Evolutionary conservation across 139 green algal species (phyloP).

Genomic region (Deuterostichococcus epilithicus): DNA sequence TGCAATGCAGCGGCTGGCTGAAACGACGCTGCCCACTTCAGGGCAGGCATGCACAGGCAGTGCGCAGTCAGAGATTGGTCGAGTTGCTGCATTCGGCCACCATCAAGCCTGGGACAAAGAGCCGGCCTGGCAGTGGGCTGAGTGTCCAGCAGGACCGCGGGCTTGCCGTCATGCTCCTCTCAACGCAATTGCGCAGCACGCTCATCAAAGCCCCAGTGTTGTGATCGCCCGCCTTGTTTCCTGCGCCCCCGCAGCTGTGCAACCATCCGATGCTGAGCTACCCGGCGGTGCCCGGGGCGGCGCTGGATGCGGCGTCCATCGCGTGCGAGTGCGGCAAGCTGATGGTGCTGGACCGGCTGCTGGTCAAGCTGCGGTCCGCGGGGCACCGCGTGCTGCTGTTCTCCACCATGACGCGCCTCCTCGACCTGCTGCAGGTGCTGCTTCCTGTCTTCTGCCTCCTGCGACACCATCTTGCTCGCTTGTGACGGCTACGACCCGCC

Average conservation of each 20-base stretch:
- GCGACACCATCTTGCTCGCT: no score
- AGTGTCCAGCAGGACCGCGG: no score
- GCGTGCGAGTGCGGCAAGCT: conserved; percentile 89
- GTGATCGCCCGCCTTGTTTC: not conserved
- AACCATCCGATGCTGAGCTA: conserved; percentile 95
- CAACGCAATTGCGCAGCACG: no score
- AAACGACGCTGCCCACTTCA: not conserved
- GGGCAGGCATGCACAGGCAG: not conserved
- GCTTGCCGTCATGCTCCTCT: no score
- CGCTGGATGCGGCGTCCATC: conserved; percentile 37
- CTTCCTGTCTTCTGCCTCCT: conserved; percentile 2
- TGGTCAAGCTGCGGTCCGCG: conserved; percentile 77
- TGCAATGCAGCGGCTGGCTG: not conserved
- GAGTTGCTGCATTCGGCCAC: no score
- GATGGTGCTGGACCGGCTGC: conserved; percentile 80
- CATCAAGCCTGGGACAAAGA: no score
- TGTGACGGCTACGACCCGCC: no score
- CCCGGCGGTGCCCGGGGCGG: conserved; percentile 37
- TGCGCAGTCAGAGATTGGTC: not conserved
- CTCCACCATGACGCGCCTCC: conserved; percentile 77
- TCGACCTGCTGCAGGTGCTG: conserved; percentile 71
- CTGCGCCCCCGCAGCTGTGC: conserved; percentile 71
- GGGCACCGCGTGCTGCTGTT: conserved; percentile 82
- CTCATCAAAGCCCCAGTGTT: no score
- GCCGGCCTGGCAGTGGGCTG: no score